Evolutionary conservation across 1,284 basidiomycete species (phyloP).

Genomic region (Pholiota adiposa): DNA sequence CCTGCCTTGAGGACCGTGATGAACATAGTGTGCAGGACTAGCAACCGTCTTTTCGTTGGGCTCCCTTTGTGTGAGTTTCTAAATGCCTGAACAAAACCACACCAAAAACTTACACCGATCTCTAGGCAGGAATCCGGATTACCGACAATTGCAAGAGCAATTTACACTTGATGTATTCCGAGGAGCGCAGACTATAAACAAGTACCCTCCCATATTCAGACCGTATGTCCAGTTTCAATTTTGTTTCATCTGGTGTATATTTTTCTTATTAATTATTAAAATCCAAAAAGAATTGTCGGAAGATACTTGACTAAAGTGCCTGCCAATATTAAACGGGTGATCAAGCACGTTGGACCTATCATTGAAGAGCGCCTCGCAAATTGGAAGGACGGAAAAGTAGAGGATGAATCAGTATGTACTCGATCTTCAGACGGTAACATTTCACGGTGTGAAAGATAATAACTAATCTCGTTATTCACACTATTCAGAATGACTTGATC

Average conservation of each 20-base stretch:
- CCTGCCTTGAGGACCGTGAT: slow-evolving; percentile 38
- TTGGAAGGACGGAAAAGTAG: slow-evolving; percentile 35
- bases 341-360: slow-evolving; percentile 39
- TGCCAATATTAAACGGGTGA: slow-evolving; percentile 30
- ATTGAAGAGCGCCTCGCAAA: slow-evolving; percentile 45
- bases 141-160: slow-evolving; percentile 38
- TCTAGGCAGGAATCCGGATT: slow-evolving; percentile 41
- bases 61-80: slow-evolving; percentile 42
- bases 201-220: slow-evolving; percentile 30
- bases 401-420: slow-evolving; percentile 27
- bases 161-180: slow-evolving; percentile 38
- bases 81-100: too few species aligned
- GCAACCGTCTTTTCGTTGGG: slow-evolving; percentile 43
- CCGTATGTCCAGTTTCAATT: slow-evolving; percentile 34
- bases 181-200: slow-evolving; percentile 7
- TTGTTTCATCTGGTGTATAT: not conserved
- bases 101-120: too few species aligned
- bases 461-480: too few species aligned
- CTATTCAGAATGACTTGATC: slow-evolving; percentile 31
- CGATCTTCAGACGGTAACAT: too few species aligned
- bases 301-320: slow-evolving; percentile 29
- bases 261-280: not conserved
- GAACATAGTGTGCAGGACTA: slow-evolving; percentile 43
- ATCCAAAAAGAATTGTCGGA: slow-evolving; percentile 30
- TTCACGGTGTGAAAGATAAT: too few species aligned